phyloP scores from a whole-genome alignment of 2,329 filamentous ascomycete genomes.

The Diaporthe sp. region DNA sequence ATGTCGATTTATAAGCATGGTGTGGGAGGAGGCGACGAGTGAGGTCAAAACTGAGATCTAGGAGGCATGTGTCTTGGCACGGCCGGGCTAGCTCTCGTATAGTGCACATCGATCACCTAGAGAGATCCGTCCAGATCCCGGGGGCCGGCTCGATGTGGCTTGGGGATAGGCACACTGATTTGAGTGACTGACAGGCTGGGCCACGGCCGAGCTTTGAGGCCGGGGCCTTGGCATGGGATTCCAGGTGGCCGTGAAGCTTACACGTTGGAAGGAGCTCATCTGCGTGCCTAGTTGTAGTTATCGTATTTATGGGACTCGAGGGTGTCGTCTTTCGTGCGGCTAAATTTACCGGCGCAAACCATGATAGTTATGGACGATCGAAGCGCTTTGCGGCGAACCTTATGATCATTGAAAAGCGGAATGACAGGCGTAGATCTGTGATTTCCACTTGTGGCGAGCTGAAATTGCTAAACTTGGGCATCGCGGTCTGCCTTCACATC shows the following conservation, averaged over 20 bases:
- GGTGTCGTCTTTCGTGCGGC: not conserved
- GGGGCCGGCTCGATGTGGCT: slow-evolving; percentile 17
- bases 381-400: not conserved
- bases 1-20: not conserved
- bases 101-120: not conserved
- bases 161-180: not conserved
- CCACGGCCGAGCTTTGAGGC: not conserved
- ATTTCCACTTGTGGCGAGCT: not conserved
- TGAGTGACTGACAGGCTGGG: not conserved
- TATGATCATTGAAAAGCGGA: not conserved
- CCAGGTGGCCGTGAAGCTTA: not conserved
- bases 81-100: not conserved
- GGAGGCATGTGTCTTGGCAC: not conserved
- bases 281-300: not conserved
- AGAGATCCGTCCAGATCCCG: not conserved
- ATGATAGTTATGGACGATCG: not conserved
- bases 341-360: not conserved
- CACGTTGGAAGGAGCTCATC: not conserved
- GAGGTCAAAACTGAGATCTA: not conserved
- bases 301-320: no score
- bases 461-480: not conserved
- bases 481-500: not conserved
- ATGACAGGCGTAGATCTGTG: not conserved
- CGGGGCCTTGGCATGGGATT: not conserved
- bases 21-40: not conserved